Base-by-base conservation (phyloP, 2,329 filamentous ascomycete species). In the Alternaria brassicae region DNA sequence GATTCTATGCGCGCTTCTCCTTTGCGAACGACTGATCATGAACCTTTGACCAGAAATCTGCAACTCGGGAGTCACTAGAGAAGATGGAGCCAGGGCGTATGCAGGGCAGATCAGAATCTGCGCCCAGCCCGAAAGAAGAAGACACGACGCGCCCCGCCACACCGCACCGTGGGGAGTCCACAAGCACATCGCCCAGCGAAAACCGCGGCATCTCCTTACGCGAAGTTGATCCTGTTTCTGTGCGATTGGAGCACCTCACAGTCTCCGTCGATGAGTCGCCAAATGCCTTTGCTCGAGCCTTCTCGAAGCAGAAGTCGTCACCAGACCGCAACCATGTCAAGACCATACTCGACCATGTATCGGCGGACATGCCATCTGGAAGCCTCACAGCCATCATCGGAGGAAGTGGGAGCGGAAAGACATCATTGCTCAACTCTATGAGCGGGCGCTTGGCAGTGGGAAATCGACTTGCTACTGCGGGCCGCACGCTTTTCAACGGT, bases 351-450 rank as follows among this genome's bases (percentile, higher is more conserved):
- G 80, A 88, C 52, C 84, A 85, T 28, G 85, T 92, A 44, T 85
- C 84, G 63, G 89, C 89, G 2, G 83, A 86, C 23, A 84, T 92
- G 72, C 81, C 82, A 3, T 83, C 85, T 7, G 89, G 90, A 3
- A 89, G 86, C 3, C 76, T 93, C 39, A 92, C 89, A 0, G 90
- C 90, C 8, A 92, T 93, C 53, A 87, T 93, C 57, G 90, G 90
- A 9, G 89, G 89, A 3, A 89, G 88, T 69, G 90, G 90, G 19
- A 89, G 87, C 2, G 90, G 90, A 0, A 92, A 92, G 55, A 79
- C 73, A 2, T 75, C 73, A 2, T 57, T 79, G 57, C 80, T 93
- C 32, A 93, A 92, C 72, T 85, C 88, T 19, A 84, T 92, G 78
- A 88, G 90, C 10, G 86, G 90, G 64, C 84, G 90, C 32, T 86